Conservation (phyloP, 2,329 filamentous ascomycete genomes). For the Thelonectria olida region DNA sequence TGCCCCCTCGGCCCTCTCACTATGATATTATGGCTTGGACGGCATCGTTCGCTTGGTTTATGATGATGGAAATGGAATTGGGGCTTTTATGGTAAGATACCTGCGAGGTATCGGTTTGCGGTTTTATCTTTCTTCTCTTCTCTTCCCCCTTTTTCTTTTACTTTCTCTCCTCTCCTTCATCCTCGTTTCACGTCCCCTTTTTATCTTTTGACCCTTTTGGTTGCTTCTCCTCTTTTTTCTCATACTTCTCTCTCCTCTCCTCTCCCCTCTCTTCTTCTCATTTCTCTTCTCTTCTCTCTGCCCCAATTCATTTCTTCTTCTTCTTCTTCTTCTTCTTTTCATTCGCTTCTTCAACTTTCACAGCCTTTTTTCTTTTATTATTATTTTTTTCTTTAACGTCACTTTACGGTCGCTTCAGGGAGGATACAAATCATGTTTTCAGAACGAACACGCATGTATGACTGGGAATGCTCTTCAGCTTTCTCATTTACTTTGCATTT, state of each 20-base stretch:
- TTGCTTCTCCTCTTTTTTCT: background rate
- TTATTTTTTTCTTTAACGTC: background rate
- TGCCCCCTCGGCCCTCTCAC: background rate
- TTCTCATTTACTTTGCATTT: background rate
- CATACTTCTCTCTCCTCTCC: background rate
- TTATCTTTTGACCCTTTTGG: background rate
- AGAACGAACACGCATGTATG: background rate
- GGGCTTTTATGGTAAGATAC: background rate
- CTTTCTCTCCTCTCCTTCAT: background rate
- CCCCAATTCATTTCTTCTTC: background rate
- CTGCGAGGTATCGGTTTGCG: background rate
- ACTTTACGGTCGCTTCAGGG: background rate
- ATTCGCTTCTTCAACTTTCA: background rate
- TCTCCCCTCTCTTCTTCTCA: background rate
- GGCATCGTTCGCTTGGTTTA: background rate
- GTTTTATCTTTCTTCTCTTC: background rate
- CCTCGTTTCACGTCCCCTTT: background rate
- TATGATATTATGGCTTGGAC: background rate
- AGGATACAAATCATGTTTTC: background rate
- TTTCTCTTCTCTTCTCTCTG: background rate
- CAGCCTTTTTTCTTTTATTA: background rate
- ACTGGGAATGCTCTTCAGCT: background rate
- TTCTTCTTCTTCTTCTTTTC: background rate
- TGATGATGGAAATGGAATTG: background rate
- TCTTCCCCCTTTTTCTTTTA: constrained; percentile 2